Conservation (phyloP, 202 grass and related monocot genomes). For the Setaria italica region DNA sequence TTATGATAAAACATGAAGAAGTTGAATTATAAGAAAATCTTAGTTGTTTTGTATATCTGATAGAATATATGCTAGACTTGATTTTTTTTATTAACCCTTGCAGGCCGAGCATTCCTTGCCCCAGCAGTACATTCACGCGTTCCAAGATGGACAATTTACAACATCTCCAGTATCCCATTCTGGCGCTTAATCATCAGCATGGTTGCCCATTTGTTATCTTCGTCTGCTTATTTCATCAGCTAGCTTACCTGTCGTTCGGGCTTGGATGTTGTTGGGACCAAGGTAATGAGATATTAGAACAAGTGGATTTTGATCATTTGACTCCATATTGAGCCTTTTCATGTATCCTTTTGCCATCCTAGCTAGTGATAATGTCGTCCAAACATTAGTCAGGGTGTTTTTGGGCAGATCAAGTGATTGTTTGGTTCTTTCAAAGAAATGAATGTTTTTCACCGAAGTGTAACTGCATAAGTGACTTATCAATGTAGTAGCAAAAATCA, state of each 20-base stretch:
- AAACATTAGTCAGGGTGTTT: constrained; percentile 11
- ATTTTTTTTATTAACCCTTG: constrained; percentile 4
- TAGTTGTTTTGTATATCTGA: not conserved
- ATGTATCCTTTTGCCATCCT: not conserved
- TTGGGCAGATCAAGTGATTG: not conserved
- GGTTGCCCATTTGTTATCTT: not conserved
- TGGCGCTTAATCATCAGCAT: constrained; percentile 36
- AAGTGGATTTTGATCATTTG: not conserved
- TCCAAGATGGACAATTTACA: constrained; percentile 55
- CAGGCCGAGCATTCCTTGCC: constrained; percentile 60
- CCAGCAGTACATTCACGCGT: constrained; percentile 61
- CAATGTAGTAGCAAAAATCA: not conserved
- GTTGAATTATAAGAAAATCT: not conserved
- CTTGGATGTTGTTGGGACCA: not conserved
- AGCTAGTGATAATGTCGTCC: constrained; percentile 10
- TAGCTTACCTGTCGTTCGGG: not conserved
- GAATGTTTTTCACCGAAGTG: not conserved
- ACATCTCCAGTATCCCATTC: constrained; percentile 53
- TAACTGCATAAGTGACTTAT: not conserved
- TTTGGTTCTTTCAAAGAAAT: not conserved
- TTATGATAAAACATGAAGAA: not conserved
- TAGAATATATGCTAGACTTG: not conserved
- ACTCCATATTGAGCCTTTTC: not conserved
- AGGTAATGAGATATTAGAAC: not conserved
- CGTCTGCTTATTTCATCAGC: not conserved